Evolutionary conservation across 2,329 filamentous ascomycete genomes (phyloP).

Genomic region (Colletotrichum liriopes): DNA sequence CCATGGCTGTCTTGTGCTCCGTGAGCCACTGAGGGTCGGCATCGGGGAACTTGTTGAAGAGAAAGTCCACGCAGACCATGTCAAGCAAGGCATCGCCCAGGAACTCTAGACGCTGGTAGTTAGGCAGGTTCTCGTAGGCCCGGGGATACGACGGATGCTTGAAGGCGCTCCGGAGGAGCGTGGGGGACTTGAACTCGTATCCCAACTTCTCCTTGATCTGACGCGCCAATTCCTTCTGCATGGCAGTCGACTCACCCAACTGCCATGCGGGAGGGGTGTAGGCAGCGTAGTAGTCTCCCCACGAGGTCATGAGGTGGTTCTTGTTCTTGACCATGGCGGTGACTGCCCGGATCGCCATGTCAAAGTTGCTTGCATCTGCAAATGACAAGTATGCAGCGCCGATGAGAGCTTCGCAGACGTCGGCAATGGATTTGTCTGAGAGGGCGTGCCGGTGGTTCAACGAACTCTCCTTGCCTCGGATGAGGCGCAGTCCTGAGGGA

Average conservation of each 20-base stretch:
- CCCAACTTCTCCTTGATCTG: conserved; percentile 73
- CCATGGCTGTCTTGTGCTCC: conserved; percentile 99
- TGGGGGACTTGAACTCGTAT: conserved; percentile 80
- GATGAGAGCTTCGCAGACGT: conserved; percentile 95
- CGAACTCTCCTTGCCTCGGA: conserved; percentile 78
- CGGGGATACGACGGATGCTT: conserved; percentile 87
- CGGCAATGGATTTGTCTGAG: conserved; percentile 91
- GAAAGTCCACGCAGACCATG: conserved; percentile 85
- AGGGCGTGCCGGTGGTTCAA: conserved; percentile 74
- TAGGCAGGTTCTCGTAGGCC: conserved; percentile 83
- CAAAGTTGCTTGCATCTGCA: conserved; percentile 60
- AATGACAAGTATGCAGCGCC: conserved; percentile 81
- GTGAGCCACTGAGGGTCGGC: conserved; percentile 97
- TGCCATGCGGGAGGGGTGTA: conserved; percentile 84
- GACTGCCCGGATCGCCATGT: conserved; percentile 75
- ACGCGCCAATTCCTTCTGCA: conserved; percentile 77
- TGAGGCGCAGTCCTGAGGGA: conserved; percentile 81
- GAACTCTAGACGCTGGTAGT: conserved; percentile 94
- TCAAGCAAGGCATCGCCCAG: conserved; percentile 91
- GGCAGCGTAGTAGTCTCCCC: conserved; percentile 79
- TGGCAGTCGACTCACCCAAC: conserved; percentile 70
- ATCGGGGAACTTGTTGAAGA: conserved; percentile 83
- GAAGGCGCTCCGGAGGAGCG: conserved; percentile 87
- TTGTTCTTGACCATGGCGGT: conserved; percentile 78
- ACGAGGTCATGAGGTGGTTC: conserved; percentile 79